Evolutionary conservation across 768 basidiomycete species (phyloP).

Genomic region (Termitomyces sp.): DNA sequence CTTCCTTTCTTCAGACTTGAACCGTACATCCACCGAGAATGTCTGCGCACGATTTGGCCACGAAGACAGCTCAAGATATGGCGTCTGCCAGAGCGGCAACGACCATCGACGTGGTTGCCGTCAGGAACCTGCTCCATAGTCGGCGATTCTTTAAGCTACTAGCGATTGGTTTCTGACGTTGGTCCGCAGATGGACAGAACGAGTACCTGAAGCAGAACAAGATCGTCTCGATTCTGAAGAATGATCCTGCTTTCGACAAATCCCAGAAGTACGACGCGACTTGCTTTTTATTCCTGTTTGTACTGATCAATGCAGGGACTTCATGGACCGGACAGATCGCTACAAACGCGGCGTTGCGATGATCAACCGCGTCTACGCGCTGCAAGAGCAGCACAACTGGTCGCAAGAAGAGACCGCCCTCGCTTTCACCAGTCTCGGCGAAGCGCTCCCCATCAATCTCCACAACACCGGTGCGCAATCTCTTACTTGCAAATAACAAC

Average conservation of each 20-base stretch:
- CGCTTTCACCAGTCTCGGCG: conserved; percentile 47
- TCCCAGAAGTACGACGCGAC: neutral
- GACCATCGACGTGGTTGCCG: conserved; percentile 34
- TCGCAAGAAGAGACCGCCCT: conserved; percentile 36
- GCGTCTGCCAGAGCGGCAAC: conserved; percentile 36
- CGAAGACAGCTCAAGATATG: conserved; percentile 50
- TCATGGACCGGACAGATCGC: conserved; percentile 51
- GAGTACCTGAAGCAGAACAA: conserved; percentile 45
- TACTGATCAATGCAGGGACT: conserved; percentile 34
- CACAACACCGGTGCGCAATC: conserved; percentile 30
- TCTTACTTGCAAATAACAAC: neutral
- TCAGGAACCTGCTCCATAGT: conserved; percentile 51
- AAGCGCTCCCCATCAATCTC: conserved; percentile 40
- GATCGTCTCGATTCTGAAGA: conserved; percentile 40
- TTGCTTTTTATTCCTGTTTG: neutral
- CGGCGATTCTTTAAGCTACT: conserved; percentile 12
- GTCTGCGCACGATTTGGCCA: conserved; percentile 28
- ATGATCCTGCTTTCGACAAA: conserved; percentile 35
- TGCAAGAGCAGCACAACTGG: conserved; percentile 53
- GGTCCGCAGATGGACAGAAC: conserved; percentile 35
- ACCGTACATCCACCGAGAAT: neutral
- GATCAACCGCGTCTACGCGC: conserved; percentile 51
- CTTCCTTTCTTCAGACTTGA: neutral
- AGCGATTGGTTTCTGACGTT: neutral
- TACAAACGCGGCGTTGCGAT: conserved; percentile 51